Percentiles rank a stretch among this genome's conserved stretches.
Conservation (phyloP, 768 basidiomycete species). For the Tulasnella calospora region DNA sequence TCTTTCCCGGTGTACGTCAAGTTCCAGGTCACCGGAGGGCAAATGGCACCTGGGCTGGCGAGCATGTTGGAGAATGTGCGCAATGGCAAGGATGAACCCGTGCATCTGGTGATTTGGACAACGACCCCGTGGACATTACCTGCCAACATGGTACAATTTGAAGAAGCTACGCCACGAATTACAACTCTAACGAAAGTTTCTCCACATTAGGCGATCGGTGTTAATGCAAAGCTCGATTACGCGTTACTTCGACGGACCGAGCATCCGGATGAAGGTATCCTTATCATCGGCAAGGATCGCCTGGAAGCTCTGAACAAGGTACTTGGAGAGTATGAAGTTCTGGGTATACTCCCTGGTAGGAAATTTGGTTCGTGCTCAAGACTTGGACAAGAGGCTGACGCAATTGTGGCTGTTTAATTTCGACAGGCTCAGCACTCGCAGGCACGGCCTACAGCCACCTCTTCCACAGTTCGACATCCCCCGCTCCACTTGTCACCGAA, state of each 20-base stretch:
- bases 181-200: background rate
- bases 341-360: conserved; percentile 36
- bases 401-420: conserved; percentile 3
- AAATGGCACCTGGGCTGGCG: conserved; percentile 31
- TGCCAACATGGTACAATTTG: conserved; percentile 75
- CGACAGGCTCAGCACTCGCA: conserved; percentile 30
- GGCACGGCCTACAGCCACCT: conserved; percentile 30
- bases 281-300: conserved; percentile 41
- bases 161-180: background rate
- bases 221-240: conserved; percentile 70
- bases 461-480: conserved; percentile 31
- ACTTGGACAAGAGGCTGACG: background rate
- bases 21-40: conserved; percentile 52
- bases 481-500: conserved; percentile 51
- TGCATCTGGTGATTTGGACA: conserved; percentile 79
- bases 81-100: background rate
- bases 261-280: conserved; percentile 28
- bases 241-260: conserved; percentile 35
- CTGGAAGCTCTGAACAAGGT: conserved; percentile 35
- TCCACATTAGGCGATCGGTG: conserved; percentile 70
- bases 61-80: conserved; percentile 26
- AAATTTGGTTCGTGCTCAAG: background rate
- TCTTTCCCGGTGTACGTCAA: conserved; percentile 84
- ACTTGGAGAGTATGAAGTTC: conserved; percentile 34
- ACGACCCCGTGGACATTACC: conserved; percentile 97